Evolutionary conservation across 306 rosid genomes (phyloP).

Genomic region (Elaeagnus macrophylla): DNA sequence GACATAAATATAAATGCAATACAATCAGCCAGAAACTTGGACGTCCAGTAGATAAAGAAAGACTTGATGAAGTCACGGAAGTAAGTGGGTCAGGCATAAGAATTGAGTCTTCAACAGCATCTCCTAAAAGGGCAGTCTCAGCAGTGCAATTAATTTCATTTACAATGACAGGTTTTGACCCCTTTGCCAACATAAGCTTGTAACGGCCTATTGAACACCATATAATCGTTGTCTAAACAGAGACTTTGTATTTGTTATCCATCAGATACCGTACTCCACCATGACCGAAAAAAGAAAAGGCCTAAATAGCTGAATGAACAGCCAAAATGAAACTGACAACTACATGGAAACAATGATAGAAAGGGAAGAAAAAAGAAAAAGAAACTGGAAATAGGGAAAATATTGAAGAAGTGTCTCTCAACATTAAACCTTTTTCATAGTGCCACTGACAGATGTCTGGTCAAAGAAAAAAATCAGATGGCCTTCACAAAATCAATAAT

Average conservation of each 20-base stretch:
- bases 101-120: conserved; percentile 83
- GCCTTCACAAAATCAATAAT: too few relatives aligned
- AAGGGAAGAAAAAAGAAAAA: too few relatives aligned
- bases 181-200: conserved; percentile 98
- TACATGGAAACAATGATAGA: too few relatives aligned
- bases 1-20: conserved; percentile 44
- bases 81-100: conserved; percentile 99
- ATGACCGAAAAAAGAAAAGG: too few relatives aligned
- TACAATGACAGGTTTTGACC: conserved; percentile 85
- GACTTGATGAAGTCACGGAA: conserved; percentile 58
- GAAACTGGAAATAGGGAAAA: too few relatives aligned
- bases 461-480: too few relatives aligned
- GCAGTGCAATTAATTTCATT: conserved; percentile 67
- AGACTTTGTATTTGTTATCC: neutral
- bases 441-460: too few relatives aligned
- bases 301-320: too few relatives aligned
- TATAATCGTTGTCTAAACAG: conserved; percentile 20
- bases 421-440: too few relatives aligned
- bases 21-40: conserved; percentile 48
- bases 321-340: too few relatives aligned
- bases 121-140: conserved; percentile 86
- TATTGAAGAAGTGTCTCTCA: too few relatives aligned
- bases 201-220: conserved; percentile 66
- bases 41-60: conserved; percentile 50
- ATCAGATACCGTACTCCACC: neutral